A percentile compares a stretch with the other conserved stretches of the same genome.
Evolutionary conservation across 495 filamentous ascomycete species (phyloP).

Genomic region (Tuber aestivum): DNA sequence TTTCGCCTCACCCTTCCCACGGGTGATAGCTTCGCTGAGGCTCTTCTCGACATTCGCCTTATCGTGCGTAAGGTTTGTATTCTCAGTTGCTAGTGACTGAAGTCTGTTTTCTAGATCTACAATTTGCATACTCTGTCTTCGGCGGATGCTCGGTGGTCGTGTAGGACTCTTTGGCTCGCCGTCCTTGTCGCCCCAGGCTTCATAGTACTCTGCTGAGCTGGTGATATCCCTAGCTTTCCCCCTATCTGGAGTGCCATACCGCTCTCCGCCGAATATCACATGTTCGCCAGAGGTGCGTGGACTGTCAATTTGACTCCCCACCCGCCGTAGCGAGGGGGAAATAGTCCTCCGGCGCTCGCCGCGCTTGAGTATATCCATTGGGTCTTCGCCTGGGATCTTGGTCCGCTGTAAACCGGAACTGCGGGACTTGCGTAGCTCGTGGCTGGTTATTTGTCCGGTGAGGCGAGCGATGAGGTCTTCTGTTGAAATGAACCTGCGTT

Average conservation of each 20-base stretch:
- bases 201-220: slow-evolving; percentile 51
- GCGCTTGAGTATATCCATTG: slow-evolving; percentile 40
- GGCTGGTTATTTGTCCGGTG: slow-evolving; percentile 20
- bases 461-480: slow-evolving; percentile 37
- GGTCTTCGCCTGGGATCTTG: slow-evolving; percentile 18
- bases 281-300: slow-evolving; percentile 35
- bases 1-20: slow-evolving; percentile 22
- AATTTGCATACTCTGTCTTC: slow-evolving; percentile 93
- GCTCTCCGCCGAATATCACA: slow-evolving; percentile 37
- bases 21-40: slow-evolving; percentile 26
- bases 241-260: slow-evolving; percentile 43
- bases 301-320: slow-evolving; percentile 33
- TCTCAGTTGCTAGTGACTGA: slow-evolving; percentile 33
- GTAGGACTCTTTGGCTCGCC: slow-evolving; percentile 89
- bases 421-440: not conserved
- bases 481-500: slow-evolving; percentile 33
- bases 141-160: slow-evolving; percentile 89
- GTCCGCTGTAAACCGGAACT: slow-evolving; percentile 7
- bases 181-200: slow-evolving; percentile 89
- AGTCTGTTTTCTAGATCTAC: slow-evolving; percentile 62
- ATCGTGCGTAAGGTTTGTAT: slow-evolving; percentile 34
- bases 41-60: slow-evolving; percentile 40
- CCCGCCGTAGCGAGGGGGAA: slow-evolving; percentile 32
- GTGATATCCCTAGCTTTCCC: slow-evolving; percentile 53
- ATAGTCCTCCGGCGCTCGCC: slow-evolving; percentile 30